Conservation (phyloP, 2,329 filamentous ascomycete genomes). For the Cytospora chrysosperma region DNA sequence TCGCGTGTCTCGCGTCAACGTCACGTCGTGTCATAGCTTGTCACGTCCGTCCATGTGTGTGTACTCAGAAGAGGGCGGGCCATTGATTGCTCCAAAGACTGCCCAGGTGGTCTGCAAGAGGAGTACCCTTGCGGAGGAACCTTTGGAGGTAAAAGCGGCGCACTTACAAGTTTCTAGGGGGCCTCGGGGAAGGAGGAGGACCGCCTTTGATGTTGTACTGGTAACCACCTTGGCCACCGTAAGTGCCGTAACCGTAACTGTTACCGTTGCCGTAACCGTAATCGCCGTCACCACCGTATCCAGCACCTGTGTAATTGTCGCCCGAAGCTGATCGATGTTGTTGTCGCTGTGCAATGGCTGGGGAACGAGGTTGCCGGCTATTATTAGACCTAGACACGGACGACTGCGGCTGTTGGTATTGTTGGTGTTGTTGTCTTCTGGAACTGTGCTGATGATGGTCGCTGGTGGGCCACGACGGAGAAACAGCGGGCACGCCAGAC, state of each 20-base stretch:
- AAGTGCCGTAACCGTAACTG: background rate
- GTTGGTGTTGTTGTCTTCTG: conserved; percentile 2
- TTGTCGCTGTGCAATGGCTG: conserved; percentile 15
- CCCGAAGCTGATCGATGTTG: conserved; percentile 5
- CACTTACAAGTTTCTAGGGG: conserved; percentile 19
- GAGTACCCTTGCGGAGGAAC: too few relatives aligned
- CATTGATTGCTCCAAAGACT: background rate
- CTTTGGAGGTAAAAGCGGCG: background rate
- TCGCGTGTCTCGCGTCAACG: background rate
- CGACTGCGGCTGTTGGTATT: background rate
- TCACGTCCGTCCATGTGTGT: too few relatives aligned
- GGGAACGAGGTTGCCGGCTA: conserved; percentile 21
- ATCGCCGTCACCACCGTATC: background rate
- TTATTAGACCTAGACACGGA: background rate
- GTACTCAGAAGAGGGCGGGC: too few relatives aligned
- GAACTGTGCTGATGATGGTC: background rate
- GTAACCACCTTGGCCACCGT: conserved; percentile 4
- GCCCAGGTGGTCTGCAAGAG: background rate
- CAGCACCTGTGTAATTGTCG: background rate
- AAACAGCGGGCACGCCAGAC: background rate
- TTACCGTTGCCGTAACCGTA: background rate
- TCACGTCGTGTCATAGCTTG: background rate
- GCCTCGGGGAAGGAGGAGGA: conserved; percentile 11
- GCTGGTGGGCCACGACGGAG: background rate
- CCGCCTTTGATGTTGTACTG: conserved; percentile 16